Conservation (phyloP, 768 basidiomycete genomes). For the Lactifluus hygrophoroides region DNA sequence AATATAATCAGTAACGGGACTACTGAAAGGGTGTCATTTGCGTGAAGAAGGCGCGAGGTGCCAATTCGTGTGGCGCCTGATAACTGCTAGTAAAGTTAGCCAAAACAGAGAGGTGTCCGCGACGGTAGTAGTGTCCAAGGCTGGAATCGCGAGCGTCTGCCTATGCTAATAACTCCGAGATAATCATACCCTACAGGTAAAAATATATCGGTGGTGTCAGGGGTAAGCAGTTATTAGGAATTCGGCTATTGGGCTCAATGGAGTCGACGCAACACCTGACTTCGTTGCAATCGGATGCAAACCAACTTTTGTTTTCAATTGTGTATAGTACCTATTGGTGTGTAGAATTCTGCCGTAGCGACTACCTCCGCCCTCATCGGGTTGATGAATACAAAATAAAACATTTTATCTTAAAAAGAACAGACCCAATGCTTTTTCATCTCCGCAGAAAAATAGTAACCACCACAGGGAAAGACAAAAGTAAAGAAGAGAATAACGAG, state of each 20-base stretch:
- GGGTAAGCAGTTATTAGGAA: not conserved
- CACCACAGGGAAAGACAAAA: not conserved
- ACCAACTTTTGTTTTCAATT: not conserved
- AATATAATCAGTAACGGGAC: too few relatives aligned
- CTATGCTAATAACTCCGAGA: not conserved
- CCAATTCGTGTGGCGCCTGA: too few relatives aligned
- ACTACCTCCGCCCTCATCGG: slow-evolving; percentile 6
- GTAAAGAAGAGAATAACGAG: not conserved
- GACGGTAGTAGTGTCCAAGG: not conserved
- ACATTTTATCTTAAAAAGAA: not conserved
- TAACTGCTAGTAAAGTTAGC: too few relatives aligned
- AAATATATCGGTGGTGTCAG: not conserved
- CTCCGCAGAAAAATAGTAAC: not conserved
- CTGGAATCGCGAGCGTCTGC: too few relatives aligned
- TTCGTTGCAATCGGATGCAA: not conserved
- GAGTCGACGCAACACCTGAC: not conserved
- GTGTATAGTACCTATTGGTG: not conserved
- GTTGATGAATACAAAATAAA: not conserved
- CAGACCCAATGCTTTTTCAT: not conserved
- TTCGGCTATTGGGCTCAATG: not conserved
- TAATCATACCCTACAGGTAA: not conserved
- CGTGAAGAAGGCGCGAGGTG: too few relatives aligned
- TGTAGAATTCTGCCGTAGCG: not conserved
- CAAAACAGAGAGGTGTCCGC: too few relatives aligned
- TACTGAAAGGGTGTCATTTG: too few relatives aligned